Percentiles rank a stretch among this genome's conserved stretches.
These are phyloP conservation scores for Penicillium expansum DNA, from an alignment of 2,329 filamentous ascomycete genomes.

Conservation along the genomic window DNA sequence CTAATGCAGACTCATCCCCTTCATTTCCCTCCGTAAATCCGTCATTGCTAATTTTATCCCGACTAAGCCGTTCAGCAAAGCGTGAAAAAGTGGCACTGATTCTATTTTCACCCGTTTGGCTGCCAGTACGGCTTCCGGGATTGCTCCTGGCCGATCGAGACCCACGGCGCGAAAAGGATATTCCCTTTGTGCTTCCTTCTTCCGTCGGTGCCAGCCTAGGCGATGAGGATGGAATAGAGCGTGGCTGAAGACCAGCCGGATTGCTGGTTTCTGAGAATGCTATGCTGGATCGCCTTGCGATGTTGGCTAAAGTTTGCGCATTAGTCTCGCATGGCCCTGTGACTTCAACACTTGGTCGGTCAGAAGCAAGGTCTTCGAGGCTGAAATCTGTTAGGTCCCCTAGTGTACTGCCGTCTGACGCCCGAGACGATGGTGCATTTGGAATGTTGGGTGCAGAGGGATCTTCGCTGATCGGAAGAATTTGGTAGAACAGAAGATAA, in stretches of 20 bases:
- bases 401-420: slow-evolving; percentile 23
- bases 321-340: slow-evolving; percentile 28
- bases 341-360: slow-evolving; percentile 41
- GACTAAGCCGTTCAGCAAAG: slow-evolving; percentile 33
- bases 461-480: slow-evolving; percentile 78
- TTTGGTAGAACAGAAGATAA: slow-evolving; percentile 93
- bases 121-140: slow-evolving; percentile 36
- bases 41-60: slow-evolving; percentile 32
- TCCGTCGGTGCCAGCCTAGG: slow-evolving; percentile 28
- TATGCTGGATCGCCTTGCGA: slow-evolving; percentile 28
- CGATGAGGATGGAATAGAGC: slow-evolving; percentile 26
- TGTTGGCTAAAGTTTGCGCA: slow-evolving; percentile 14
- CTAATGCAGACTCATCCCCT: slow-evolving; percentile 24
- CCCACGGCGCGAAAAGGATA: slow-evolving; percentile 29
- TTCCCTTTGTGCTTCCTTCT: slow-evolving; percentile 19
- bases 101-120: slow-evolving; percentile 37
- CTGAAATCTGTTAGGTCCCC: slow-evolving; percentile 4
- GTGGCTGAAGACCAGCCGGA: slow-evolving; percentile 16
- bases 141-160: slow-evolving; percentile 33
- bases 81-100: slow-evolving; percentile 37
- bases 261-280: slow-evolving; percentile 27
- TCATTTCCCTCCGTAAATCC: slow-evolving; percentile 25
- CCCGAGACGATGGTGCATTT: slow-evolving; percentile 34
- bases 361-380: slow-evolving; percentile 25
- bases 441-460: slow-evolving; percentile 34